Conservation (phyloP, 139 green algal species). For the Eudorina sp. region DNA sequence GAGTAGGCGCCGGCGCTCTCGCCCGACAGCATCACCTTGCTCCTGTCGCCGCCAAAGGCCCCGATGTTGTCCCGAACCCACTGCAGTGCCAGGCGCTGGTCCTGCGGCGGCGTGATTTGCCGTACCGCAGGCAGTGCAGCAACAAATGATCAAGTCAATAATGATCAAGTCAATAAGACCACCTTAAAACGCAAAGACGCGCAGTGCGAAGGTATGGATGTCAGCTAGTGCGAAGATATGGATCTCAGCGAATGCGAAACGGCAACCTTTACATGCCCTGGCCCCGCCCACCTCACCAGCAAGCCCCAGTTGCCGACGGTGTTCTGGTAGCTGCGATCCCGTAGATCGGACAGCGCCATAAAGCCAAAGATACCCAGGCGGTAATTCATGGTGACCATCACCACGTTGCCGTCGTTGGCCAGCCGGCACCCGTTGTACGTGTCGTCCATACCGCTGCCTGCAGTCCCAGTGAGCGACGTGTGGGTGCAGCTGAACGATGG, state of each 20-base stretch:
- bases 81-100: conserved; percentile 5
- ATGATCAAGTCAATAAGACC: background rate
- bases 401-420: background rate
- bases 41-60: conserved; percentile 16
- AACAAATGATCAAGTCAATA: too few relatives aligned
- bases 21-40: background rate
- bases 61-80: conserved; percentile 16
- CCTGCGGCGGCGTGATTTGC: background rate
- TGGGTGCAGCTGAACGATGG: background rate
- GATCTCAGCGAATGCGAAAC: too few relatives aligned
- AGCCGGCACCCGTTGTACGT: background rate
- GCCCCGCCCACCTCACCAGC: background rate
- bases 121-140: background rate
- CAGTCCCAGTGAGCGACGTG: background rate
- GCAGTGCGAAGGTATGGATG: too few relatives aligned
- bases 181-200: background rate
- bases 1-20: conserved; percentile 21
- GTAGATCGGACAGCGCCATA: background rate
- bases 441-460: background rate
- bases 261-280: background rate
- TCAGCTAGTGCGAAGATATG: too few relatives aligned
- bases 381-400: conserved; percentile 38
- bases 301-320: background rate
- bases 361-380: conserved; percentile 11
- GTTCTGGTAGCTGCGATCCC: background rate